Evolutionary conservation across 257 asterid genomes (phyloP).

Genomic region (Sherardia arvensis): DNA sequence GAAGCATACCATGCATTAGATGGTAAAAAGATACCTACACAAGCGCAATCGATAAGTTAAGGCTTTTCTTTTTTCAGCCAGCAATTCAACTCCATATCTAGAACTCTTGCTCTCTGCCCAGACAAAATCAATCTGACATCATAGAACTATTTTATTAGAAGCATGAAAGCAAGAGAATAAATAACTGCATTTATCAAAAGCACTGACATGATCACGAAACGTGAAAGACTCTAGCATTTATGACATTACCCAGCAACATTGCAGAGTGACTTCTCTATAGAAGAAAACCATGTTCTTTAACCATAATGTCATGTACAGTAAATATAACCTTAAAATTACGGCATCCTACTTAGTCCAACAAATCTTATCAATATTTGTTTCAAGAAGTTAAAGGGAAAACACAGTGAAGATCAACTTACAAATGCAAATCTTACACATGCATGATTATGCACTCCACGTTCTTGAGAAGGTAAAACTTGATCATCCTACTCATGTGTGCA

Average conservation of each 20-base stretch:
- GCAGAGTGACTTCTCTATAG: neutral
- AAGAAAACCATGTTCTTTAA: neutral
- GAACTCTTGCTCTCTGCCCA: neutral
- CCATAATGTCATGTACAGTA: neutral
- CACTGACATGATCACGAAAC: slow-evolving; percentile 1
- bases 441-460: neutral
- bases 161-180: neutral
- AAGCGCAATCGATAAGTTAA: neutral
- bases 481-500: neutral
- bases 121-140: neutral
- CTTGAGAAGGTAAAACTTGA: neutral
- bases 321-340: neutral
- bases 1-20: too few relatives aligned
- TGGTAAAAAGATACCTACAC: neutral
- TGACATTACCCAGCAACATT: neutral
- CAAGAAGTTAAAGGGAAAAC: too few relatives aligned
- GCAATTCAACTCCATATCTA: neutral
- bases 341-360: neutral
- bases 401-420: neutral
- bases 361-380: neutral
- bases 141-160: neutral
- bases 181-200: neutral
- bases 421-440: neutral
- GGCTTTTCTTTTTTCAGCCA: neutral
- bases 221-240: neutral